Conservation (phyloP, 2,329 filamentous ascomycete species). For the Pseudopithomyces maydicus region DNA sequence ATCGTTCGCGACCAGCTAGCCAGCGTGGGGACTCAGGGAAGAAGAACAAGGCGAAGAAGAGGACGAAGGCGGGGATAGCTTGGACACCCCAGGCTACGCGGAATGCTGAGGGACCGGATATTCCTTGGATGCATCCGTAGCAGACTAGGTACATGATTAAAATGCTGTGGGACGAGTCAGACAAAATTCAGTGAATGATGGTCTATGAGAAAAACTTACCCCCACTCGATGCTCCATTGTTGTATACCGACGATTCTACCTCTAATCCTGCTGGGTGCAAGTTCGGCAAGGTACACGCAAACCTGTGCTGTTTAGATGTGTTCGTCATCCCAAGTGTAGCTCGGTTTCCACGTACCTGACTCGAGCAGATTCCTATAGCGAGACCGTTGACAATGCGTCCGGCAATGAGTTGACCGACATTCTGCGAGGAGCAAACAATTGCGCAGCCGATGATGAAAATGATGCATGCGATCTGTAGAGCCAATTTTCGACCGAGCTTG, state of each 20-base stretch:
- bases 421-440: conserved; percentile 49
- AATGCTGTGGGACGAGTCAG: neutral
- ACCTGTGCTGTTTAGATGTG: no score
- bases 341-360: no score
- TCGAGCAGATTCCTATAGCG: conserved; percentile 50
- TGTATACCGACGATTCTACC: conserved; percentile 52
- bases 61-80: conserved; percentile 51
- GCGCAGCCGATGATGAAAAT: conserved; percentile 51
- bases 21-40: conserved; percentile 55
- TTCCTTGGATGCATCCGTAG: conserved; percentile 44
- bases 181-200: neutral
- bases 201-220: conserved; percentile 42
- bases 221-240: conserved; percentile 50
- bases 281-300: conserved; percentile 53
- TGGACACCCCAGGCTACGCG: conserved; percentile 55
- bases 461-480: conserved; percentile 55
- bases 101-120: conserved; percentile 32
- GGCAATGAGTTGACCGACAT: conserved; percentile 50
- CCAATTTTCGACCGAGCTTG: conserved; percentile 52
- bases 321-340: no score
- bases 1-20: conserved; percentile 54
- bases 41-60: conserved; percentile 53
- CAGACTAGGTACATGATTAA: conserved; percentile 50
- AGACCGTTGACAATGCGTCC: conserved; percentile 54
- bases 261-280: conserved; percentile 49